Percentiles rank a stretch among this genome's conserved stretches.
Evolutionary conservation across 2,329 filamentous ascomycete genomes (phyloP).

Genomic region (Zymoseptoria pseudotritici): DNA sequence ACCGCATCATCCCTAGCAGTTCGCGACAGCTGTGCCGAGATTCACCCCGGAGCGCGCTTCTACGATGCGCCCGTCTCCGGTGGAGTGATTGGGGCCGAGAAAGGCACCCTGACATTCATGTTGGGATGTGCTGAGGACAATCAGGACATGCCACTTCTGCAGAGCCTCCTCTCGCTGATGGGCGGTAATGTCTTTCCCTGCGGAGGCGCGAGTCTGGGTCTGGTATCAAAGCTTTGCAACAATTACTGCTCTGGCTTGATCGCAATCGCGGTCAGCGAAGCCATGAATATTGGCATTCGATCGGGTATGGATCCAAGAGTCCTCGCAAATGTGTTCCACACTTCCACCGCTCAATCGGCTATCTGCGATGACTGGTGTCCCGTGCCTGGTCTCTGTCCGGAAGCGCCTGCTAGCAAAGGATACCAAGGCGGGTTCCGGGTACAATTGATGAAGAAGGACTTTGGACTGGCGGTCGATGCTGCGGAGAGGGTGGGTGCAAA

Average conservation of each 20-base stretch:
- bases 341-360: constrained; percentile 46
- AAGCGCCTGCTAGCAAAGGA: constrained; percentile 42
- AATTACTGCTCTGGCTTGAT: constrained; percentile 55
- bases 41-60: constrained; percentile 39
- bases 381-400: constrained; percentile 43
- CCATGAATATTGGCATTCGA: constrained; percentile 54
- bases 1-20: constrained; percentile 44
- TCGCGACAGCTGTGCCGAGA: constrained; percentile 31
- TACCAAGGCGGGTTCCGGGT: constrained; percentile 52
- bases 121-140: constrained; percentile 43
- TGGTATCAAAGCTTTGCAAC: constrained; percentile 54
- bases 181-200: constrained; percentile 49
- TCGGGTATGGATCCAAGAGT: constrained; percentile 49
- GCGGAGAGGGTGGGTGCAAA: constrained; percentile 46
- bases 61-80: constrained; percentile 50
- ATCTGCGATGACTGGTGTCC: constrained; percentile 48
- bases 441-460: constrained; percentile 54
- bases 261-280: constrained; percentile 51
- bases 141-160: constrained; percentile 38
- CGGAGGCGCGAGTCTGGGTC: constrained; percentile 48
- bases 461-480: constrained; percentile 48
- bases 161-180: constrained; percentile 44
- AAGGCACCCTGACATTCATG: constrained; percentile 50
- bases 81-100: constrained; percentile 46
- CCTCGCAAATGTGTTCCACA: constrained; percentile 45